Base-by-base conservation (phyloP, 257 asterid genomes). In the Rubia yunnanensis region DNA sequence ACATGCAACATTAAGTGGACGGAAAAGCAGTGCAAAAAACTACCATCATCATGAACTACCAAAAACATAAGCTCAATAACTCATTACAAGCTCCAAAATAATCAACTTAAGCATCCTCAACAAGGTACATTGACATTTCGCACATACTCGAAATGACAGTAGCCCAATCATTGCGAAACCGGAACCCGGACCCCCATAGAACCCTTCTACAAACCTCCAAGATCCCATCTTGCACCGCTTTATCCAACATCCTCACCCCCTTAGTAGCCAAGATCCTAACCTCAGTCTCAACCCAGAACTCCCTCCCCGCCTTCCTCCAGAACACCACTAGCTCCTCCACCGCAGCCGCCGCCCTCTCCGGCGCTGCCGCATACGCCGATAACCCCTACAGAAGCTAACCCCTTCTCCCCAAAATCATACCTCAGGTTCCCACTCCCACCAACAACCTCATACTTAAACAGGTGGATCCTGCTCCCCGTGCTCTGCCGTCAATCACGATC, bases 401-500 rank as follows among this genome's bases (percentile, higher is more conserved):
- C 95, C 65, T 76, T 78, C 48, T 77, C 85, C 34, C 94, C 84
- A 60, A 94, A 86, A 81, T 85, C 95, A 54, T 78, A 83, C 65
- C 69, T 85, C 72, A 79, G 80, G 41, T 74, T 63, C 71, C 91
- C 96, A 77, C 73, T 56, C 65, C 77, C 96, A 77, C 73, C 62
- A 66, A 76, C 76, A 61, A 83, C 77, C 68, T 77, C 82, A 69
- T 83, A 94, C 64, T 83, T 80, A 60, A 94, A 90, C 78, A 90
- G 96, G 24, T 94, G 97, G 55, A 90, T 85, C 67, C 99, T 85
- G 64, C 92, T 84, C 44, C 99, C 99, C 7, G 97, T 90, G 73
- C 99, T 94, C n/a, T 97, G 1, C 99, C 99, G 65, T 94, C 99
- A 34, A 94, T 86, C 73, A 94, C 92, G 64, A 90, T 81, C 72